Evolutionary conservation across 2,329 filamentous ascomycete species (phyloP), one percentile per base, ranked within the genome.

Genomic region (Fusarium pseudoanthophilum): DNA sequence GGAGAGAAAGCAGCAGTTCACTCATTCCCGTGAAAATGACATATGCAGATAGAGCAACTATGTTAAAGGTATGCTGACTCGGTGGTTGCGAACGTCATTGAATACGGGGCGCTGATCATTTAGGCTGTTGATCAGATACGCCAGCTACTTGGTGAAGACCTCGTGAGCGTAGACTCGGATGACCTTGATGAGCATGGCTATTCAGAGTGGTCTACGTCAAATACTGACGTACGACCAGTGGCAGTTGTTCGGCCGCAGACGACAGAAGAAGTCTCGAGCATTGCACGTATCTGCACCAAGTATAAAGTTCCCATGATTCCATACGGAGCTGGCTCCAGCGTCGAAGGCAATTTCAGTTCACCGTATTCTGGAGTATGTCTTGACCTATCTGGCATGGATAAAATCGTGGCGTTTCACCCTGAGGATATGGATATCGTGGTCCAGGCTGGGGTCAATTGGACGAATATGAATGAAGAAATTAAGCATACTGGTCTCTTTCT

Each of bases 371-470:
- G 92, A 1, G 87, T 94, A 73, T 92, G 90, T 76, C 89, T 94
- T 53, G 92, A 94, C 77, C 91, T 94, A 66, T 85, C 86, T 0
- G 83, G 84, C 69, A 94, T 94, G 92, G 87, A 93, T 77, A 84
- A 87, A 60, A 86, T 94, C 21, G 64, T 94, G 20, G 85, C 86
- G 0, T 83, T 93, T 30, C 89, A 93, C 65, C 87, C 89, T 8
- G 88, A 92, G 15, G 92, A 88, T 76, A 89, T 94, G 89, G 92
- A 94, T 71, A 87, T 93, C 8, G 89, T 92, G 2, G 91, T 93
- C 0, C 91, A 93, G 75, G 90, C 92, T 2, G 89, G 89, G 0
- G 87, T 93, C 8, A 88, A 89, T 59, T 93, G 91, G 91, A 89
- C 91, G 81, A 85, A 87, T 18, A 81, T 93, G 40, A 94, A 93